Percentiles rank a stretch among this genome's conserved stretches.
These are phyloP conservation scores for Entelexis sorbosivorans DNA, from an alignment of 1,139 yeast species.

Conservation along the genomic window DNA sequence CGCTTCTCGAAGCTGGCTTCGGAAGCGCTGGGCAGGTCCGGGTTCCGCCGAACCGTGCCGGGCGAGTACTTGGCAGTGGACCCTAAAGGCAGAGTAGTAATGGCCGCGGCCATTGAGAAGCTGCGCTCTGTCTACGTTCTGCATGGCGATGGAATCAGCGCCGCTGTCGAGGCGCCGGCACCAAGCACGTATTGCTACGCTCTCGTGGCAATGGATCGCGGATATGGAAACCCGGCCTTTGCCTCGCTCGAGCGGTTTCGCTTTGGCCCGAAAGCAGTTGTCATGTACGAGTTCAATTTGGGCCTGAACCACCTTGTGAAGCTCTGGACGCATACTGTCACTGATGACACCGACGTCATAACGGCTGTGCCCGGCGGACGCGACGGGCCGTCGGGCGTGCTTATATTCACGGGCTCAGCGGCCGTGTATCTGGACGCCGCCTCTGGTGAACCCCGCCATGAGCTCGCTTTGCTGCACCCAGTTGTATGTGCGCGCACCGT, in stretches of 20 bases:
- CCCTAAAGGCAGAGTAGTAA: conserved; percentile 57
- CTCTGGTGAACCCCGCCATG: background rate
- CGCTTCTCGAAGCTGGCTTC: conserved; percentile 43
- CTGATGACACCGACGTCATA: conserved; percentile 36
- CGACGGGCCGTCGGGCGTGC: conserved; percentile 52
- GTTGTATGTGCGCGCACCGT: conserved; percentile 42
- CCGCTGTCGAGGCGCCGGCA: conserved; percentile 45
- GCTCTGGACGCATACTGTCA: conserved; percentile 37
- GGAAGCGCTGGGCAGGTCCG: conserved; percentile 66
- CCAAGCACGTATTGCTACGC: conserved; percentile 45
- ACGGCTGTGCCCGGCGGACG: conserved; percentile 41
- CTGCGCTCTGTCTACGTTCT: conserved; percentile 57
- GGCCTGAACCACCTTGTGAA: conserved; percentile 69
- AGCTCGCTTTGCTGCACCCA: background rate
- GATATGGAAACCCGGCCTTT: conserved; percentile 71
- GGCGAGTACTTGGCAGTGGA: conserved; percentile 69
- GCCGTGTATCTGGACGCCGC: background rate
- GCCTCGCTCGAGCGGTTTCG: conserved; percentile 54
- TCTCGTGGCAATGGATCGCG: conserved; percentile 56
- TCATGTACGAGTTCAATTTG: conserved; percentile 70
- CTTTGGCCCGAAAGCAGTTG: conserved; percentile 33
- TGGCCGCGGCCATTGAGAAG: conserved; percentile 63
- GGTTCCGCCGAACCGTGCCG: conserved; percentile 63
- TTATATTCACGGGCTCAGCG: conserved; percentile 37
- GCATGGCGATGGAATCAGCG: conserved; percentile 35